Evolutionary conservation across 495 filamentous ascomycete genomes (phyloP), one percentile per base, ranked within the genome.

Genomic region (Chaetomidium leptoderma): DNA sequence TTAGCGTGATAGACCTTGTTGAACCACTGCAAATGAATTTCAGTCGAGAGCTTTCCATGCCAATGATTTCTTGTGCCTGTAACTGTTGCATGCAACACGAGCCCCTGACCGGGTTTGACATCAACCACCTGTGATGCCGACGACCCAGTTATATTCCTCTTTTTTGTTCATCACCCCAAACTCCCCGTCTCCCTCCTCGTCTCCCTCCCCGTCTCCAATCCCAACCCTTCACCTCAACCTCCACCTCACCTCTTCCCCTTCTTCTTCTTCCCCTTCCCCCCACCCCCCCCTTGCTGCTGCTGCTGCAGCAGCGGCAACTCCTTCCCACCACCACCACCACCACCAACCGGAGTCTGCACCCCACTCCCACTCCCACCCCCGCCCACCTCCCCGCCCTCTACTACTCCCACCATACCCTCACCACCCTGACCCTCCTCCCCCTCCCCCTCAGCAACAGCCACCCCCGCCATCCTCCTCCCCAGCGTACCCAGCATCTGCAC

Each of bases 401-500:
- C 30, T 17, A 66, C 70, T 59, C 70, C 72, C 43, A 58, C 76
- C 77, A 72, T 72, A n/a, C 24, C 55, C 9, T 29, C 55, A n/a
- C 42, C 50, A n/a, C n/a, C n/a, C n/a, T n/a, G n/a, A n/a, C n/a
- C n/a, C n/a, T 46, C 35, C 46, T n/a, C 33, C 6, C n/a, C 61
- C 39, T 70, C 73, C 49, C 68, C 73, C 37, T 42, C 81, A 76
- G 47, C 17, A 6, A 47, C 26, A 10, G 57, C 76, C 67, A 90
- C 66, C 39, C 77, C 84, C 11, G 82, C 83, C 77, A 91, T 89
- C 58, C 78, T 72, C 55, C 77, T 73, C 7, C 83, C 86, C 65
- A 92, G 67, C 55, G 80, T 77, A 2, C 88, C 89, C 59, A 97
- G 65, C 39, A 82, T 83, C 33, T 83, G 83, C 40, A 97, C 81